These are phyloP conservation scores for Urostyla sp. DNA, from an alignment of 73 alveolate species.

Conservation along the genomic window DNA sequence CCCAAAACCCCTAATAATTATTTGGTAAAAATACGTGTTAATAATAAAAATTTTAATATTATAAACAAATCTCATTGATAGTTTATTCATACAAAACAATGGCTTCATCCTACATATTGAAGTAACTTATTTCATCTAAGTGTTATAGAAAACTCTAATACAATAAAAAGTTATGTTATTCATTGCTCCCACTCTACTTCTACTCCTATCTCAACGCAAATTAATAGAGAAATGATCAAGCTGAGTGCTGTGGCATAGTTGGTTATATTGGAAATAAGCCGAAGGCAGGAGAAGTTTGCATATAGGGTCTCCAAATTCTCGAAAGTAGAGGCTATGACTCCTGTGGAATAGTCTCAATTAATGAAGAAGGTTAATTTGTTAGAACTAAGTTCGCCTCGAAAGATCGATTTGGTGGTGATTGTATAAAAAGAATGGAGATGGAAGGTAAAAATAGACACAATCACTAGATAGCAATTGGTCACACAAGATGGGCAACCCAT, in stretches of 20 bases:
- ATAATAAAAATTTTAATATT: no score
- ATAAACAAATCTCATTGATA: no score
- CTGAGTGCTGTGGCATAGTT: slow-evolving; percentile 86
- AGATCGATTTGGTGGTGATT: slow-evolving; percentile 78
- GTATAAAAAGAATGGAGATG: slow-evolving; percentile 73
- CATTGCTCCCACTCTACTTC: no score
- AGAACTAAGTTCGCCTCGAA: slow-evolving; percentile 80
- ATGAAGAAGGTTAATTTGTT: slow-evolving; percentile 70
- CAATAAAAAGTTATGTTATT: no score
- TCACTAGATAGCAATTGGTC: slow-evolving; percentile 87
- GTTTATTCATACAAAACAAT: no score
- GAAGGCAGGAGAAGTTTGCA: slow-evolving; percentile 79
- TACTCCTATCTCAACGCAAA: no score
- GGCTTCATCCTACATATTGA: no score
- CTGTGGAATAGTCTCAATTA: slow-evolving; percentile 84
- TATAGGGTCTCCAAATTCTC: slow-evolving; percentile 81
- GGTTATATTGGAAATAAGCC: slow-evolving; percentile 83
- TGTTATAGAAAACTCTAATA: no score
- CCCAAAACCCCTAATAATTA: no score
- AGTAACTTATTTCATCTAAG: no score
- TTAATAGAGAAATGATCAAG: neutral
- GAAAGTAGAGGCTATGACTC: slow-evolving; percentile 94
- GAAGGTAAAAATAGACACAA: slow-evolving; percentile 76
- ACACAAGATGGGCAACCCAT: slow-evolving; percentile 93
- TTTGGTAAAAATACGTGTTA: no score